phyloP scores from a whole-genome alignment of 2,329 filamentous ascomycete species.

The Cercospora brassicicola region DNA sequence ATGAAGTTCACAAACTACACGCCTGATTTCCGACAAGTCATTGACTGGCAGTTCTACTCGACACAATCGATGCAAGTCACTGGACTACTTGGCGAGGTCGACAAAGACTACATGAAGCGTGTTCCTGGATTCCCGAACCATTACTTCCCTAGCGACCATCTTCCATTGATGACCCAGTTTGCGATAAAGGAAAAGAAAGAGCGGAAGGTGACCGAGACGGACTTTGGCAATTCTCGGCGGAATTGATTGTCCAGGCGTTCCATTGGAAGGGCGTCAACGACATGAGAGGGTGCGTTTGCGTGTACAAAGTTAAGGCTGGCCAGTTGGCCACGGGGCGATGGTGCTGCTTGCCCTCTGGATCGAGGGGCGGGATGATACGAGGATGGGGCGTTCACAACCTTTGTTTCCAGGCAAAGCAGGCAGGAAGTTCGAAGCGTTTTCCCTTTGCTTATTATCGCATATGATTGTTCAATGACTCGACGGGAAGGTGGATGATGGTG shows the following conservation, averaged over 20 bases:
- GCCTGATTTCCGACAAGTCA: conserved; percentile 83
- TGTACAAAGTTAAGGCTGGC: conserved; percentile 9
- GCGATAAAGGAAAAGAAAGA: conserved; percentile 85
- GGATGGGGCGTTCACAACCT: conserved; percentile 9
- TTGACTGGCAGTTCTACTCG: conserved; percentile 98
- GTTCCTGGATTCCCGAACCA: conserved; percentile 92
- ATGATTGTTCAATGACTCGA: not conserved
- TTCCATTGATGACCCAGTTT: conserved; percentile 86
- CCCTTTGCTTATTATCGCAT: not conserved
- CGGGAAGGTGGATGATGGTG: not conserved
- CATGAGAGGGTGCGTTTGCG: conserved; percentile 7
- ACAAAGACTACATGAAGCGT: conserved; percentile 77
- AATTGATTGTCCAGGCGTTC: conserved; percentile 21
- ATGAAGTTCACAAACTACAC: conserved; percentile 96
- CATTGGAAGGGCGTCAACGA: conserved; percentile 5
- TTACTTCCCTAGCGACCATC: conserved; percentile 90
- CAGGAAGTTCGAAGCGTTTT: conserved; percentile 11
- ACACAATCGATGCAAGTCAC: conserved; percentile 84
- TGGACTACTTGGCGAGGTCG: conserved; percentile 80
- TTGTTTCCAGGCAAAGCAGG: conserved; percentile 17
- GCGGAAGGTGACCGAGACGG: conserved; percentile 39
- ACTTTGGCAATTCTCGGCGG: conserved; percentile 35
- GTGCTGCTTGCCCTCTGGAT: not conserved
- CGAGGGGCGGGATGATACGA: not conserved
- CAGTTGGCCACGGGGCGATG: not conserved